phyloP scores from a whole-genome alignment of 1,284 basidiomycete genomes.

The Cutaneotrichosporon sp. region DNA sequence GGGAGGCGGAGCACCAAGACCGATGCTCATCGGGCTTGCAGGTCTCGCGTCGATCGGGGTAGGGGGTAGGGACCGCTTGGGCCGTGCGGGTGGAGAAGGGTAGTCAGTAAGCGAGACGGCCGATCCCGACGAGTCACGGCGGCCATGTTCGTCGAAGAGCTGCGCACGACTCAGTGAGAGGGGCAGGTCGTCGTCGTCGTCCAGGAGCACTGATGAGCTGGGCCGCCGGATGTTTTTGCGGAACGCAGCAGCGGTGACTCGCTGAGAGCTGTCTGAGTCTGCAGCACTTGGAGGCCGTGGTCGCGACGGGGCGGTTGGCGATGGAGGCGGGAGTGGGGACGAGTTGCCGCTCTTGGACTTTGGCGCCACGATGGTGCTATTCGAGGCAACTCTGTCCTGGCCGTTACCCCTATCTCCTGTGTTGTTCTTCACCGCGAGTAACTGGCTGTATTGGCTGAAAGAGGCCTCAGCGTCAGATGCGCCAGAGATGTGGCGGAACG shows the following conservation, averaged over 20 bases:
- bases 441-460: slow-evolving; percentile 8
- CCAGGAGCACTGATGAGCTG: slow-evolving; percentile 17
- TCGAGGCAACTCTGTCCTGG: neutral
- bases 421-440: neutral
- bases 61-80: neutral
- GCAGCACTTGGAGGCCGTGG: slow-evolving; percentile 34
- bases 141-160: neutral
- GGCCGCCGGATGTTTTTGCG: slow-evolving; percentile 35
- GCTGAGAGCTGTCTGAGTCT: slow-evolving; percentile 22
- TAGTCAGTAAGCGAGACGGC: slow-evolving; percentile 12
- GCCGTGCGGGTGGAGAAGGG: neutral
- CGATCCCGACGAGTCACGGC: slow-evolving; percentile 8
- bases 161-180: slow-evolving; percentile 23
- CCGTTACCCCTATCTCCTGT: neutral
- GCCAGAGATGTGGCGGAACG: slow-evolving; percentile 45
- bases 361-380: neutral
- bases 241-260: slow-evolving; percentile 40
- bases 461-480: slow-evolving; percentile 16
- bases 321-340: neutral
- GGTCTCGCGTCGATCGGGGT: neutral
- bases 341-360: neutral
- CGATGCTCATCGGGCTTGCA: neutral
- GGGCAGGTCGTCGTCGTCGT: slow-evolving; percentile 40
- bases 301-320: slow-evolving; percentile 7
- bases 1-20: neutral